Conservation (phyloP, 345 rosid species). For the Mallotus nudiflorus region DNA sequence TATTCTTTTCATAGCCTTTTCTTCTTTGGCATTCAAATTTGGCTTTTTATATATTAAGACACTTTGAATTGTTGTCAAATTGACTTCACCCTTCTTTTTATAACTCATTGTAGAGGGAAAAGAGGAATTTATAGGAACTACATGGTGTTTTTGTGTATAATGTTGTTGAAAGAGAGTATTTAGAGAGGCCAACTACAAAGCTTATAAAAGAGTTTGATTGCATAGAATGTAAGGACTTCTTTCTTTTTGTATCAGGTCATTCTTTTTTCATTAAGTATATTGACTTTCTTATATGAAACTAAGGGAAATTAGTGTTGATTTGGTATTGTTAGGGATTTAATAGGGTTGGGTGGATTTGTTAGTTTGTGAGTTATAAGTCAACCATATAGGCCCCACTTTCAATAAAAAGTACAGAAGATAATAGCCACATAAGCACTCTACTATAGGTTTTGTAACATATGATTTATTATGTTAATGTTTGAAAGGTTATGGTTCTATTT, state of each 20-base stretch:
- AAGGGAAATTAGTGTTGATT: too few relatives aligned
- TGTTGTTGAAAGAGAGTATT: conserved; percentile 69
- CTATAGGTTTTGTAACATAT: too few relatives aligned
- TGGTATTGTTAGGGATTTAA: too few relatives aligned
- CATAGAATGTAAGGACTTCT: conserved; percentile 56
- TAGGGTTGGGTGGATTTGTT: too few relatives aligned
- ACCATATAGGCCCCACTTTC: too few relatives aligned
- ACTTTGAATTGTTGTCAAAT: not conserved
- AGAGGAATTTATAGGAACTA: conserved; percentile 80
- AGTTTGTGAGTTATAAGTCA: too few relatives aligned
- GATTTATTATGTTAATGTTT: too few relatives aligned
- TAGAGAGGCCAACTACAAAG: conserved; percentile 88
- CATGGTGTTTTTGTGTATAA: conserved; percentile 74
- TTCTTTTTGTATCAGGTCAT: not conserved
- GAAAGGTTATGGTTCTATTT: too few relatives aligned
- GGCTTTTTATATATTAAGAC: not conserved
- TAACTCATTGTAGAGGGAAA: conserved; percentile 69
- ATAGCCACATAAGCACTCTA: too few relatives aligned
- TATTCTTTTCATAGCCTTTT: not conserved
- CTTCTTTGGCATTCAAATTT: not conserved
- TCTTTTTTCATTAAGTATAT: not conserved
- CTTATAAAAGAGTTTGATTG: conserved; percentile 73
- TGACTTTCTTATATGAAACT: too few relatives aligned
- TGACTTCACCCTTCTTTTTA: conserved; percentile 9
- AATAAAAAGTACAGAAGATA: too few relatives aligned